Evolutionary conservation across 2,329 filamentous ascomycete species (phyloP).

Genomic region (Fusarium citri): DNA sequence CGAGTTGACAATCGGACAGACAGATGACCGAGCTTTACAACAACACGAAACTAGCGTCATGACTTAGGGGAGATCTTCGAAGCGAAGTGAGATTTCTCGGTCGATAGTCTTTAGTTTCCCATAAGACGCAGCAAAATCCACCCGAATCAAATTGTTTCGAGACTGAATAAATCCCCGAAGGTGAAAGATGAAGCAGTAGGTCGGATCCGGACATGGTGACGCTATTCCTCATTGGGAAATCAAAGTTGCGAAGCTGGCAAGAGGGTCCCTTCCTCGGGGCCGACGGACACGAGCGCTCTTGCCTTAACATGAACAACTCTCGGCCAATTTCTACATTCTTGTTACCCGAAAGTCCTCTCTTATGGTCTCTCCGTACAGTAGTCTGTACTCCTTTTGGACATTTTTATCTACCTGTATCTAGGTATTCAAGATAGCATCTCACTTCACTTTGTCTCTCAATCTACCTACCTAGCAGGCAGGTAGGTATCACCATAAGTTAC

Average conservation of each 20-base stretch:
- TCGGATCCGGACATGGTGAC: slow-evolving; percentile 37
- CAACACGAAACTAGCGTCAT: slow-evolving; percentile 15
- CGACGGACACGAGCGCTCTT: slow-evolving; percentile 36
- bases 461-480: not conserved
- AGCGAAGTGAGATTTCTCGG: slow-evolving; percentile 9
- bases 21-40: slow-evolving; percentile 18
- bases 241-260: slow-evolving; percentile 5
- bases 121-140: not conserved
- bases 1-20: slow-evolving; percentile 21
- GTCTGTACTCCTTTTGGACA: not conserved
- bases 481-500: not conserved
- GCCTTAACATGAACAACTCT: slow-evolving; percentile 14
- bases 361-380: not conserved
- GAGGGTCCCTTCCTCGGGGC: slow-evolving; percentile 39
- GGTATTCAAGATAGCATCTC: not conserved
- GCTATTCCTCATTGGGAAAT: slow-evolving; percentile 40
- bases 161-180: slow-evolving; percentile 14
- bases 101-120: not conserved
- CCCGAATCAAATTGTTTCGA: slow-evolving; percentile 19
- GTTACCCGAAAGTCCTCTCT: slow-evolving; percentile 11
- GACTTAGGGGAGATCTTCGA: not conserved
- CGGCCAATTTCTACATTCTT: slow-evolving; percentile 7
- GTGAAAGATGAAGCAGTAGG: slow-evolving; percentile 10
- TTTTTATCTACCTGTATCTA: not conserved
- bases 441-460: not conserved